phyloP scores from a whole-genome alignment of 805 yeast genomes.

The Yarrowia alimentaria region DNA sequence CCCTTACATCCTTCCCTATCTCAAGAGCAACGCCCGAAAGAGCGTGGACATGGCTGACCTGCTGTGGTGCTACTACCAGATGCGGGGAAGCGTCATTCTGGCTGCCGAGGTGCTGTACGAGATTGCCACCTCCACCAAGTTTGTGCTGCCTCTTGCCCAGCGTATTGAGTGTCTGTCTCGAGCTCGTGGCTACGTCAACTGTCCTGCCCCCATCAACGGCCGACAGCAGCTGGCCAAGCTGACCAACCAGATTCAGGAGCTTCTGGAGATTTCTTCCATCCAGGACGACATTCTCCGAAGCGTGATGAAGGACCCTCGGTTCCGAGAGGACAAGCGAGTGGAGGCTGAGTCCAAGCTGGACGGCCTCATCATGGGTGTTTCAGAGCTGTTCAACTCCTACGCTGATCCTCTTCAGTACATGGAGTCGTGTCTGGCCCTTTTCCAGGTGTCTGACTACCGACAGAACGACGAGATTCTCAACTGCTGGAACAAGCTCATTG shows the following conservation, averaged over 20 bases:
- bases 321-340: slow-evolving; percentile 47
- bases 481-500: slow-evolving; percentile 75
- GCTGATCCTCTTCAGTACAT: slow-evolving; percentile 86
- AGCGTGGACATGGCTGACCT: slow-evolving; percentile 75
- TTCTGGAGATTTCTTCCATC: slow-evolving; percentile 79
- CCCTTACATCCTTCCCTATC: slow-evolving; percentile 71
- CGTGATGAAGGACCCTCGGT: slow-evolving; percentile 43
- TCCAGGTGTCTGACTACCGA: slow-evolving; percentile 80
- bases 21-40: slow-evolving; percentile 50
- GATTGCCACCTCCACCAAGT: slow-evolving; percentile 66
- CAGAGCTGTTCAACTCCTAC: slow-evolving; percentile 78
- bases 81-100: slow-evolving; percentile 68
- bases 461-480: slow-evolving; percentile 76
- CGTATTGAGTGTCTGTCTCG: slow-evolving; percentile 87
- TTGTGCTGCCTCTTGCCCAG: slow-evolving; percentile 62
- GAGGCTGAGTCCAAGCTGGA: slow-evolving; percentile 56
- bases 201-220: slow-evolving; percentile 71
- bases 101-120: slow-evolving; percentile 82
- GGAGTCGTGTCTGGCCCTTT: slow-evolving; percentile 73
- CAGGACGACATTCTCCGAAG: slow-evolving; percentile 61
- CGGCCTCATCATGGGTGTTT: slow-evolving; percentile 63
- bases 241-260: slow-evolving; percentile 67
- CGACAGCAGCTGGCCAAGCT: slow-evolving; percentile 75
- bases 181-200: slow-evolving; percentile 89
- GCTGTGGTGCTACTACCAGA: slow-evolving; percentile 86